Base-by-base conservation (phyloP, 169 alveolate species). In the Plasmodium coatneyi region DNA sequence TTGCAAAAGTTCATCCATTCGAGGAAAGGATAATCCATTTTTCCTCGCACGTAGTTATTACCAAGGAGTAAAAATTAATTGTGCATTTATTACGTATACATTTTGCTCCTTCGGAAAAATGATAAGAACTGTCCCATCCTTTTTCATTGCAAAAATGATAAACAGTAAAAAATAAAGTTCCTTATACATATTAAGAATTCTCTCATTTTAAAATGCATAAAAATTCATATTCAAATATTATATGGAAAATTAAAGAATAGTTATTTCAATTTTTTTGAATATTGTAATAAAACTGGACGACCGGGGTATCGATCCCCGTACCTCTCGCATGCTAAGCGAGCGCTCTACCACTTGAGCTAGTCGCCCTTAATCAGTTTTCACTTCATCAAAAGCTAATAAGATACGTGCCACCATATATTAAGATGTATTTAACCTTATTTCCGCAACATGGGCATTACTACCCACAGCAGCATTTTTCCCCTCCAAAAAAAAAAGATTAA, bases 291-390 rank as follows among this genome's bases (percentile, higher is more conserved):
- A 74, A 22, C 2, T 96, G 97, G 97, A 96, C 97, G 97, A 95
- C 97, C 97, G 98, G 99, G 99, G 99, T 98, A 98, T 98, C 99
- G 99, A 99, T 98, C 99, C 99, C 99, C 98, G 99, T 98, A 98
- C 99, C 99, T 99, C 99, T 98, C 99, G 99, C 99, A 98, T 98
- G 99, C 99, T 98, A 98, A 99, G 99, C 99, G 99, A 98, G 99
- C 99, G 99, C 99, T 98, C 99, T 99, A 98, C 99, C 99, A 98
- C 98, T 98, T 98, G 99, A 99, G 99, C 99, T 98, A 98, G 99
- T 97, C 98, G 98, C 99, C 99, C 98, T 90, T 56, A 72, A 71
- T 41, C 6, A 70, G 30, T 5, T 16, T 0, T 0, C 5, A 0
- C 6, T 19, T 7, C 1, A 79, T 43, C 30, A 2, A 39, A 79